Conservation (phyloP, 1,284 basidiomycete species). For the Pseudozyma sp. region DNA sequence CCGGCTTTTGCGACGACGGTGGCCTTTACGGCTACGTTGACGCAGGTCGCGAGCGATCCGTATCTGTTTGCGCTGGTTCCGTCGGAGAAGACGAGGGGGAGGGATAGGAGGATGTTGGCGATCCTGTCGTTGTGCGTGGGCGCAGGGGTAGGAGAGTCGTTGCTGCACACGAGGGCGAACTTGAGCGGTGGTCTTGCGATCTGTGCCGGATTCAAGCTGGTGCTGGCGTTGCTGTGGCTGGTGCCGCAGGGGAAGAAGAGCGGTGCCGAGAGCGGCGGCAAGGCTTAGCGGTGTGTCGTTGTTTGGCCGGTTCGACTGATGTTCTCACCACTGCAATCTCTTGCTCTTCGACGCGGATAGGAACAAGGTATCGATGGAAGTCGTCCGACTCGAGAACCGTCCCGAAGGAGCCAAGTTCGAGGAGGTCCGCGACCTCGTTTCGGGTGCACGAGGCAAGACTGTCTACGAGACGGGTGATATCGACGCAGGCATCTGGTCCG, state of each 20-base stretch:
- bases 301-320: background rate
- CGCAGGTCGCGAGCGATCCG: conserved; percentile 62
- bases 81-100: conserved; percentile 42
- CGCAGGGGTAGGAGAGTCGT: conserved; percentile 57
- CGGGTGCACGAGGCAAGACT: conserved; percentile 79
- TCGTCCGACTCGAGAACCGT: conserved; percentile 81
- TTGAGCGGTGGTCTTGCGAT: conserved; percentile 50
- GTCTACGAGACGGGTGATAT: conserved; percentile 88
- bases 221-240: conserved; percentile 51
- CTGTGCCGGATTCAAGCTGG: conserved; percentile 53
- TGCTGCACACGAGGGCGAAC: conserved; percentile 50
- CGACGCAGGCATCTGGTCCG: conserved; percentile 88
- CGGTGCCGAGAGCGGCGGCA: conserved; percentile 5
- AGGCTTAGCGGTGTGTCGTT: conserved; percentile 10
- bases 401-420: conserved; percentile 88
- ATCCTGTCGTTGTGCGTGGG: conserved; percentile 49
- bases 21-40: conserved; percentile 61
- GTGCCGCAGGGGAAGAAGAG: conserved; percentile 39
- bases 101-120: conserved; percentile 55
- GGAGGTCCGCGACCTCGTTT: conserved; percentile 81
- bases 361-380: conserved; percentile 82
- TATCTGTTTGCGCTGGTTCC: conserved; percentile 54
- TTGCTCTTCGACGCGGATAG: conserved; percentile 5
- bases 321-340: background rate
- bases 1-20: conserved; percentile 61